Evolutionary conservation across 768 basidiomycete species (phyloP), one percentile per base, ranked within the genome.

Genomic region (Steccherinum ochraceum): DNA sequence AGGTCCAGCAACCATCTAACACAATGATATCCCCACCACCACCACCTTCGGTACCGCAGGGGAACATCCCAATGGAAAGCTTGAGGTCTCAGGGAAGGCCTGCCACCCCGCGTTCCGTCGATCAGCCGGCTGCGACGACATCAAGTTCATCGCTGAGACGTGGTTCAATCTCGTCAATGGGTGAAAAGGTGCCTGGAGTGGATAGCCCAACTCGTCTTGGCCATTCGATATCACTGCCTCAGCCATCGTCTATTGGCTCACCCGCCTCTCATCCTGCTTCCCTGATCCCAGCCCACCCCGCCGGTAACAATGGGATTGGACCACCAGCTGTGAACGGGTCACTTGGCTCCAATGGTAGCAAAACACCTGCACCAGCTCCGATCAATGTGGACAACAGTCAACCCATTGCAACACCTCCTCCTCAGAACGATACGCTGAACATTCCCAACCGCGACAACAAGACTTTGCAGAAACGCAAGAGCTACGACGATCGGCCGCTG

Each of bases 401-500:
- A 7, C 16, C 30, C 7, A 16, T 35, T 16, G 16, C 30, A 7
- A 16, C 30, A 35, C 30, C 30, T 35, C n/a, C n/a, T n/a, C n/a
- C n/a, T n/a, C 30, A 16, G 7, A 35, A 35, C 16, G 30, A 35
- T 35, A 35, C 30, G 7, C 30, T 35, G 7, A 44, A 47, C 4
- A 30, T 27, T 26, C 39, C 42, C 20, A 30, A 12, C 25, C 30
- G 30, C 7, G 23, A 24, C 19, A 49, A 42, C 48, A 49, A 50
- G 48, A 35, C 55, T 19, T 43, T 56, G 18, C 63, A 62, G 48
- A 66, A 67, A n/a, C 62, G 70, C 25, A 74, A 69, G 55, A 76
- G 74, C 53, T 77, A 69, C 27, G 75, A 77, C 47, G 72, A 71
- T 35, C 69, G 72, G 12, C 73, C 72, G 10, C 67, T 73, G 24